phyloP scores from a whole-genome alignment of 2,329 filamentous ascomycete species.

The Hypoxylon sp. region DNA sequence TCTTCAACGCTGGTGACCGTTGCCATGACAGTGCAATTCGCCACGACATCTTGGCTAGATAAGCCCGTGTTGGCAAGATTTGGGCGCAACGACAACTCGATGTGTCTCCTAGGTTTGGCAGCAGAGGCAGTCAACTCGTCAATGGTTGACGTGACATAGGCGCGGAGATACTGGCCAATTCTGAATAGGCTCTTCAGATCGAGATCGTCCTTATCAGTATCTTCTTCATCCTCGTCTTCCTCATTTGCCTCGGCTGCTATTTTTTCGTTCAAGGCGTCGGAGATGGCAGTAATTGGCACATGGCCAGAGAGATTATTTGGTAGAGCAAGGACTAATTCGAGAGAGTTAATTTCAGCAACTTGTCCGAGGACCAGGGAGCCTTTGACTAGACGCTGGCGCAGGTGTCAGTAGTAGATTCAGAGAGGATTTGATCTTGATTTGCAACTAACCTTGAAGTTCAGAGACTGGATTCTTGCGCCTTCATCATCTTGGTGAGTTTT shows the following conservation, averaged over 20 bases:
- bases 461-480: slow-evolving; percentile 80
- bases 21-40: slow-evolving; percentile 85
- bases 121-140: slow-evolving; percentile 67
- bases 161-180: slow-evolving; percentile 88
- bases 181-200: slow-evolving; percentile 81
- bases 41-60: slow-evolving; percentile 76
- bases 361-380: slow-evolving; percentile 91
- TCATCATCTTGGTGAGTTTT: slow-evolving; percentile 66
- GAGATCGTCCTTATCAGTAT: slow-evolving; percentile 68
- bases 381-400: slow-evolving; percentile 84
- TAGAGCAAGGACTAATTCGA: slow-evolving; percentile 83
- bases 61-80: slow-evolving; percentile 82
- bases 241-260: slow-evolving; percentile 77
- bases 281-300: slow-evolving; percentile 92
- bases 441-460: slow-evolving; percentile 83
- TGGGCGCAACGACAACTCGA: slow-evolving; percentile 88
- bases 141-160: slow-evolving; percentile 81
- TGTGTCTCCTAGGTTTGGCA: slow-evolving; percentile 79
- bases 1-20: slow-evolving; percentile 94
- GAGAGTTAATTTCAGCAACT: slow-evolving; percentile 80
- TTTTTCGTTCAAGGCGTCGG: slow-evolving; percentile 78
- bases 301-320: slow-evolving; percentile 95
- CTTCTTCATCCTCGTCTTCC: slow-evolving; percentile 63
- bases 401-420: slow-evolving; percentile 49
- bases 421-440: slow-evolving; percentile 34